Evolutionary conservation across 78 protist genomes (phyloP).

Genomic region (Tieghemostelium lacteum): DNA sequence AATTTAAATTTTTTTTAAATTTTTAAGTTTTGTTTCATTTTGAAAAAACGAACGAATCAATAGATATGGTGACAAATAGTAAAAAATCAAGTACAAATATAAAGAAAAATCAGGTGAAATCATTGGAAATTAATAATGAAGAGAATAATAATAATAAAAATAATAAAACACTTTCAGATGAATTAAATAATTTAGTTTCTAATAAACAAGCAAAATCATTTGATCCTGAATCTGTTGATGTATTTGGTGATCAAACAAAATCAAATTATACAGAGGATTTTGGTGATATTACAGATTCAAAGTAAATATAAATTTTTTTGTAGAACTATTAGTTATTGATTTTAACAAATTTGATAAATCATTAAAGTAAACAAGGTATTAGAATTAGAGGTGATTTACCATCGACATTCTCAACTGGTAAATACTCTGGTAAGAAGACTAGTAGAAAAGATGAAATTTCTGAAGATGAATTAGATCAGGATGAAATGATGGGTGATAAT

Average conservation of each 20-base stretch:
- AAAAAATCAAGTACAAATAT: too few relatives aligned
- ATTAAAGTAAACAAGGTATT: conserved; percentile 11
- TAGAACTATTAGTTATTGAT: background rate
- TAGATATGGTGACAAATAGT: too few relatives aligned
- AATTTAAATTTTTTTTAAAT: too few relatives aligned
- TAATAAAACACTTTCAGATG: background rate
- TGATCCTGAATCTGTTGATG: conserved; percentile 53
- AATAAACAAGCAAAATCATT: conserved; percentile 18
- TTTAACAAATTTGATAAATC: background rate
- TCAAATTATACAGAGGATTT: background rate
- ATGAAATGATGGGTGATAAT: conserved; percentile 1
- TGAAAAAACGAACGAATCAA: too few relatives aligned
- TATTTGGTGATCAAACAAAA: conserved; percentile 35
- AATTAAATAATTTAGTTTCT: background rate
- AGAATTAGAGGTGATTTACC: conserved; percentile 69
- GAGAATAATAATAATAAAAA: background rate
- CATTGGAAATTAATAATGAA: too few relatives aligned
- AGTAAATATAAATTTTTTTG: background rate
- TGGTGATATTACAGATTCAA: conserved; percentile 53
- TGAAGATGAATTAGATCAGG: conserved; percentile 36
- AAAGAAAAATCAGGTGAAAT: too few relatives aligned
- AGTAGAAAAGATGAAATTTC: conserved; percentile 25
- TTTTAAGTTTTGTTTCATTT: too few relatives aligned
- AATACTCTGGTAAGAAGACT: conserved; percentile 58
- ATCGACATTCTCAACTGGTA: conserved; percentile 56